Percentiles rank a stretch among this genome's conserved stretches.
These are phyloP conservation scores for Lactarius tabidus DNA, from an alignment of 768 basidiomycete genomes.

Conservation along the genomic window DNA sequence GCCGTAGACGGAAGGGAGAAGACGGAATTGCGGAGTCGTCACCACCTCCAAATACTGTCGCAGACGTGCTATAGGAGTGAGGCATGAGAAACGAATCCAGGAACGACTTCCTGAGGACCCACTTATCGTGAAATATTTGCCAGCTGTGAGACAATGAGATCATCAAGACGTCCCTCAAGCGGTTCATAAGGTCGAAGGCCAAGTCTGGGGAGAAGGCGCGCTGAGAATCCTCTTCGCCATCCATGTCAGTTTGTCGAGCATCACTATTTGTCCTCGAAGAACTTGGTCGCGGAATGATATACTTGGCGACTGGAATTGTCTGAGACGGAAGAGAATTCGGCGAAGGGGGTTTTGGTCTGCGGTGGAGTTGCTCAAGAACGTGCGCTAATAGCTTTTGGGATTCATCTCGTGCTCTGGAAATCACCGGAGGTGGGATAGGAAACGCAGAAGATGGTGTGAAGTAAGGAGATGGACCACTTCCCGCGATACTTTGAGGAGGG, in stretches of 20 bases:
- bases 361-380: slow-evolving; percentile 58
- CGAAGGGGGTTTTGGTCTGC: slow-evolving; percentile 48
- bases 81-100: neutral
- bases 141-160: slow-evolving; percentile 20
- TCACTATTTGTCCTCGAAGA: slow-evolving; percentile 9
- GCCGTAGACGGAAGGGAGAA: slow-evolving; percentile 45
- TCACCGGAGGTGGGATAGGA: slow-evolving; percentile 29
- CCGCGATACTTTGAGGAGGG: slow-evolving; percentile 29
- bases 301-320: neutral
- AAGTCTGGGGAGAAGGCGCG: slow-evolving; percentile 57
- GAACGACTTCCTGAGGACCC: neutral
- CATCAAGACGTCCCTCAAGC: slow-evolving; percentile 54
- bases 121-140: slow-evolving; percentile 22
- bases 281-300: neutral
- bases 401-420: slow-evolving; percentile 49
- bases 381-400: slow-evolving; percentile 66
- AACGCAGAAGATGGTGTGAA: slow-evolving; percentile 23
- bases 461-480: slow-evolving; percentile 29
- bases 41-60: neutral
- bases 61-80: slow-evolving; percentile 3
- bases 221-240: slow-evolving; percentile 45
- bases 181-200: slow-evolving; percentile 59
- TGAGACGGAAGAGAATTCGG: neutral
- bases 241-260: slow-evolving; percentile 22
- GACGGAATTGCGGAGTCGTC: slow-evolving; percentile 12